Base-by-base conservation (phyloP, 352 stramenopile species). In the Aphanomyces invadans region DNA sequence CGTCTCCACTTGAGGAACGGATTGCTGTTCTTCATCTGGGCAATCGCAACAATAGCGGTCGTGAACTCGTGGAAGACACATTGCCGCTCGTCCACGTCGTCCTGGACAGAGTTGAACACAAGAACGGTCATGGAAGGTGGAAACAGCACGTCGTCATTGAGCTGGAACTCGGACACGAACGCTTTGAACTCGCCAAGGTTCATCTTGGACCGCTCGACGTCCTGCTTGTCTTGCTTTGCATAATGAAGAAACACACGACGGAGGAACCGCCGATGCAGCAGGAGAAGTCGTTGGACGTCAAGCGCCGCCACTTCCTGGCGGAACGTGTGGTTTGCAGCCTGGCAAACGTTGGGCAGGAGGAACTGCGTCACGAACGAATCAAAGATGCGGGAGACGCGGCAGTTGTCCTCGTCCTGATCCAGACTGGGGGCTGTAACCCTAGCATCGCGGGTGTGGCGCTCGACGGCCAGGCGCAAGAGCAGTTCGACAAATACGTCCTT, bases 31-130 rank as follows among this genome's bases (percentile, higher is more conserved):
- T 57, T 55, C 25, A 67, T 67, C 25, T 67, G 60, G 7, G 60
- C 60, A 25, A 67, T 67, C 1, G 60, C 60, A 23, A 67, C 48
- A 23, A 67, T 60, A 12, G 60, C 60, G 2, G 60, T 59, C 17
- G 48, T 51, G 48, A 67, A 67, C 36, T 67, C 60, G 11, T 67
- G 60, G 49, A 57, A 67, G 60, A 67, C 48, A 44, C 48, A 67
- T 46, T 67, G 60, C 19, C 60, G 12, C 28, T 67, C 60, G 42
- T 67, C 48, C 33, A 55, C 48, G 60, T 67, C 60, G 29, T 67
- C 60, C 33, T 67, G 60, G 42, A 49, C 48, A 2, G 60, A 17
- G 26, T 67, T 67, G 33, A 67, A 67, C 11, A 67, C 60, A 33
- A 67, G 21, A 11, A 57, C 23, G 23, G 55, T 67, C 60, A 67